phyloP scores from a whole-genome alignment of 345 rosid genomes.

The Nephelium lappaceum region DNA sequence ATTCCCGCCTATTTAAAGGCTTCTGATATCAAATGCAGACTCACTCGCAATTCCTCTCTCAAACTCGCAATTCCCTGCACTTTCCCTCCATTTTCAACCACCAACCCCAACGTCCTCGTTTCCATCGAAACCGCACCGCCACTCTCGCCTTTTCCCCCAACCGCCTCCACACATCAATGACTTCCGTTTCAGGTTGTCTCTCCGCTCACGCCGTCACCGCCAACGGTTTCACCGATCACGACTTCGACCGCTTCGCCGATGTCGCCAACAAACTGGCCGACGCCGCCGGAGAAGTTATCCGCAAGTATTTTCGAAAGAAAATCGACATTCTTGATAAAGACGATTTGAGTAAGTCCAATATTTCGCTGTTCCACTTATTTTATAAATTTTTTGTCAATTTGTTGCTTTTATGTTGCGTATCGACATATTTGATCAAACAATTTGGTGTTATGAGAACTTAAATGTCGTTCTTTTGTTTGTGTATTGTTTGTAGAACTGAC shows the following conservation, averaged over 20 bases:
- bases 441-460: neutral
- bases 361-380: no score
- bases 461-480: neutral
- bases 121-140: neutral
- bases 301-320: constrained; percentile 76
- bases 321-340: constrained; percentile 83
- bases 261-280: constrained; percentile 76
- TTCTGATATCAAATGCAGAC: constrained; percentile 24
- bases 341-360: constrained; percentile 60
- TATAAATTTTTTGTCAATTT: neutral
- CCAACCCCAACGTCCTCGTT: neutral
- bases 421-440: neutral
- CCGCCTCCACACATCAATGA: constrained; percentile 29
- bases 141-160: neutral
- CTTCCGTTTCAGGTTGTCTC: constrained; percentile 34
- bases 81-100: constrained; percentile 14
- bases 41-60: constrained; percentile 22
- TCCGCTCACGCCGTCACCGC: constrained; percentile 16
- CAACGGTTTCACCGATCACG: constrained; percentile 22
- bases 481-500: neutral
- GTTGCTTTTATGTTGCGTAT: neutral
- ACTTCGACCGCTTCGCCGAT: constrained; percentile 52
- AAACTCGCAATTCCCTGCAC: constrained; percentile 4
- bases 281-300: constrained; percentile 87
- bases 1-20: constrained; percentile 33